phyloP scores from a whole-genome alignment of 2,329 filamentous ascomycete species.

The Venturia carpophila region DNA sequence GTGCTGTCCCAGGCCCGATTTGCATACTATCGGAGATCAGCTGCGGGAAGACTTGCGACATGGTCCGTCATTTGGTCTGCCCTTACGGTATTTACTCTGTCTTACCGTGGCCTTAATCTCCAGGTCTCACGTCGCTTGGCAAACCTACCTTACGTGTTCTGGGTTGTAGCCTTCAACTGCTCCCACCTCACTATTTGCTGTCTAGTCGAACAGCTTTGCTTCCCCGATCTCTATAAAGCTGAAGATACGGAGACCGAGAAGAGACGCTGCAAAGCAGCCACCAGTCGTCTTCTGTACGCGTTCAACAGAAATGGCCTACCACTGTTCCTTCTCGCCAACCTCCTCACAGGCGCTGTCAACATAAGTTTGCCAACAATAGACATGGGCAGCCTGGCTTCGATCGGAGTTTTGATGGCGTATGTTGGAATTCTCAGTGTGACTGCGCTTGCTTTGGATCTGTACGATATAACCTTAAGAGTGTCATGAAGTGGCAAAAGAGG shows the following conservation, averaged over 20 bases:
- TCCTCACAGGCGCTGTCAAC: constrained; percentile 84
- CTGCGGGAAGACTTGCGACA: constrained; percentile 55
- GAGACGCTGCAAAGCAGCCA: constrained; percentile 59
- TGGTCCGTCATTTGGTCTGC: constrained; percentile 62
- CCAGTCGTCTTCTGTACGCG: constrained; percentile 70
- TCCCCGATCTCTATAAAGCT: constrained; percentile 59
- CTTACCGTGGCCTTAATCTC: constrained; percentile 65
- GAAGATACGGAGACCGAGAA: constrained; percentile 43
- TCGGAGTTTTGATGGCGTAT: constrained; percentile 70
- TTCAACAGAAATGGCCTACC: constrained; percentile 84
- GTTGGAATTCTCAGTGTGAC: constrained; percentile 57
- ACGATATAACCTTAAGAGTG: constrained; percentile 40
- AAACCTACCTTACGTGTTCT: constrained; percentile 88
- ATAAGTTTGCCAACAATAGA: constrained; percentile 77
- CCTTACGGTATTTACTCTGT: constrained; percentile 63
- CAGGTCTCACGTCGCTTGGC: constrained; percentile 80
- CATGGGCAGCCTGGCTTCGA: constrained; percentile 54
- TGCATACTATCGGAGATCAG: constrained; percentile 35
- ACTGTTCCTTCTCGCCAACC: constrained; percentile 79
- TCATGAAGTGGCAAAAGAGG: not conserved
- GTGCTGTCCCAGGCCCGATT: not conserved
- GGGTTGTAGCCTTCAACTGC: constrained; percentile 87
- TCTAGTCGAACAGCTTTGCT: constrained; percentile 67
- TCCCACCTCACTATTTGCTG: constrained; percentile 74
- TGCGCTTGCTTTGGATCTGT: constrained; percentile 59